These are phyloP conservation scores for Adansonia madagascariensis DNA, from an alignment of 441 rosid species.

Conservation along the genomic window DNA sequence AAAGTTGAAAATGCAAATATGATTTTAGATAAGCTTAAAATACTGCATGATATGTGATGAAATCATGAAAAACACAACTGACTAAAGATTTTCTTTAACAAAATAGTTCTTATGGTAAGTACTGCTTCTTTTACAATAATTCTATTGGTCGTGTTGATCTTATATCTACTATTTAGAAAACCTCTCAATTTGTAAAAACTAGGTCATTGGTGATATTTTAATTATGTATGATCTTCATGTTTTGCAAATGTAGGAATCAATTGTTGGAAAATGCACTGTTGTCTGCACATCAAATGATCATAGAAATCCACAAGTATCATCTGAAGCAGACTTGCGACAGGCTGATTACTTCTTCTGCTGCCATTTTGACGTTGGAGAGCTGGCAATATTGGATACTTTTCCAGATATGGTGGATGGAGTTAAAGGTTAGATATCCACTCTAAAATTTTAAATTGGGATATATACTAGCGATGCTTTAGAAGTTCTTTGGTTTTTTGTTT, in stretches of 20 bases:
- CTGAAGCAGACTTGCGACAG: conserved; percentile 36
- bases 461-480: not conserved
- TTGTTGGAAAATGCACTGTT: conserved; percentile 56
- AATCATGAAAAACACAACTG: too few species aligned
- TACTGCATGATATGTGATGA: too few species aligned
- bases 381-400: conserved; percentile 37
- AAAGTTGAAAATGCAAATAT: not conserved
- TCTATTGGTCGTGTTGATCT: not conserved
- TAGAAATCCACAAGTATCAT: conserved; percentile 52
- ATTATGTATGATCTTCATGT: not conserved
- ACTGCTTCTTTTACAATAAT: not conserved
- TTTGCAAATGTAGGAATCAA: conserved; percentile 46
- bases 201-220: not conserved
- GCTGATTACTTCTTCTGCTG: conserved; percentile 52
- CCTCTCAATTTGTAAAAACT: not conserved
- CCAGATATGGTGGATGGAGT: conserved; percentile 51
- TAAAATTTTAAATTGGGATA: not conserved
- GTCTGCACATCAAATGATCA: conserved; percentile 54
- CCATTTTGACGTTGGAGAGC: conserved; percentile 52
- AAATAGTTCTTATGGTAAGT: not conserved
- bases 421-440: conserved; percentile 46
- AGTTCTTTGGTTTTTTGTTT: not conserved
- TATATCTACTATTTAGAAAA: not conserved
- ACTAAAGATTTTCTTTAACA: not conserved
- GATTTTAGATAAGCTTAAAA: not conserved